phyloP scores from a whole-genome alignment of 352 stramenopile species.

The Phytopythium aichiense region DNA sequence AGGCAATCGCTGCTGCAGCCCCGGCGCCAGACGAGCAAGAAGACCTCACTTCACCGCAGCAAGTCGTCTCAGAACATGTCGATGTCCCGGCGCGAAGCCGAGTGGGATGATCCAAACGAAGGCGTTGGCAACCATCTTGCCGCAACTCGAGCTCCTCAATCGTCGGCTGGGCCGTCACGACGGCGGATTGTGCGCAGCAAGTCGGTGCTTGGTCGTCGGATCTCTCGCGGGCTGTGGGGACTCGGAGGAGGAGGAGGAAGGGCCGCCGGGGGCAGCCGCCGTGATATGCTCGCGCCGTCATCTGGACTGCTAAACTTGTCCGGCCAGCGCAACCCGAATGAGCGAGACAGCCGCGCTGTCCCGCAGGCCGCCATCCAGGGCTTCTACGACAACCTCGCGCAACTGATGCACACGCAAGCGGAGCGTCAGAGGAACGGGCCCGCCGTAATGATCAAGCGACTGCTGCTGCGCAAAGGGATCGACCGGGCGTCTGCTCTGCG shows the following conservation, averaged over 20 bases:
- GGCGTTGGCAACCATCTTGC: too few relatives aligned
- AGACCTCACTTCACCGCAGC: constrained; percentile 15
- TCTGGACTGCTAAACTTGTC: neutral
- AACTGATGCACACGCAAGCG: constrained; percentile 11
- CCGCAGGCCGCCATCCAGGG: constrained; percentile 18
- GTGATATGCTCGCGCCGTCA: neutral
- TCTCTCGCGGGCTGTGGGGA: constrained; percentile 16
- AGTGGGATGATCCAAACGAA: constrained; percentile 18
- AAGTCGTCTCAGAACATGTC: constrained; percentile 23
- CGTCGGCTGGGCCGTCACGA: neutral
- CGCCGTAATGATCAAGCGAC: neutral
- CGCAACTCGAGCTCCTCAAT: neutral
- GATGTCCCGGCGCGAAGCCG: constrained; percentile 12
- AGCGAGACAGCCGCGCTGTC: neutral
- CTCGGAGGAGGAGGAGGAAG: neutral
- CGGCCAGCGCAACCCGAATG: neutral
- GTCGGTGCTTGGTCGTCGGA: constrained; percentile 30
- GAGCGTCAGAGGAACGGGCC: constrained; percentile 1
- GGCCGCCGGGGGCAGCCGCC: neutral
- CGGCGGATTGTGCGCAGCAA: constrained; percentile 37
- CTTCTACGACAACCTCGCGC: constrained; percentile 34
- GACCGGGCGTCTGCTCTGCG: constrained; percentile 24
- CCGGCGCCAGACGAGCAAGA: neutral
- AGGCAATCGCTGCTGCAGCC: constrained; percentile 14
- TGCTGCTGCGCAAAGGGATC: constrained; percentile 26